These are phyloP conservation scores for Amanita subjunquillea DNA, from an alignment of 768 basidiomycete species.

Conservation along the genomic window DNA sequence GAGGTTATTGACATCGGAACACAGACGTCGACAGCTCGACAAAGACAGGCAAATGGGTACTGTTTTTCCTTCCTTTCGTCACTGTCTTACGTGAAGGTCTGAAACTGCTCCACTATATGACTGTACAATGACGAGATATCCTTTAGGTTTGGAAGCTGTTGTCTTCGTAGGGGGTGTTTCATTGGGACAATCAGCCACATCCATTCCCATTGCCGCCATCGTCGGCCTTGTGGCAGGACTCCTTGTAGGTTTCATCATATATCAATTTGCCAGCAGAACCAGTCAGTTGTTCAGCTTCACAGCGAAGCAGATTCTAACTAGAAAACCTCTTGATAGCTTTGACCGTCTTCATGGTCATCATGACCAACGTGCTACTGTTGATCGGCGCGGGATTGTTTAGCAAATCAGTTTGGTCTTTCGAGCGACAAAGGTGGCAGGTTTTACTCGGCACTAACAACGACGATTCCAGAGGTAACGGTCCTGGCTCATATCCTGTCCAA, in stretches of 20 bases:
- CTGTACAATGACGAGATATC: neutral
- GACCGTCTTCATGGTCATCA: slow-evolving; percentile 79
- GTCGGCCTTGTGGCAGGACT: slow-evolving; percentile 75
- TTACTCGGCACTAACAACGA: slow-evolving; percentile 70
- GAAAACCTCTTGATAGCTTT: slow-evolving; percentile 35
- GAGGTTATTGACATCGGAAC: neutral
- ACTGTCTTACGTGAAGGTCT: slow-evolving; percentile 88
- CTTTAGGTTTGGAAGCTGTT: slow-evolving; percentile 72
- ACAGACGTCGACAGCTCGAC: slow-evolving; percentile 37
- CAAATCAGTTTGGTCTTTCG: slow-evolving; percentile 62
- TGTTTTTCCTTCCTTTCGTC: slow-evolving; percentile 84
- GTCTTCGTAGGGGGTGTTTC: slow-evolving; percentile 93
- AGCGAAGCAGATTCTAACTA: neutral
- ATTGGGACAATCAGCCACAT: slow-evolving; percentile 66
- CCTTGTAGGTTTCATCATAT: slow-evolving; percentile 65
- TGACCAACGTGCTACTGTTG: slow-evolving; percentile 87
- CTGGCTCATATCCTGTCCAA: slow-evolving; percentile 73
- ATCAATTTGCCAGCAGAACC: slow-evolving; percentile 66
- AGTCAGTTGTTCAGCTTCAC: slow-evolving; percentile 28
- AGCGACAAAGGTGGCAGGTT: slow-evolving; percentile 54
- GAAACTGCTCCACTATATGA: neutral
- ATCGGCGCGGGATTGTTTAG: slow-evolving; percentile 93
- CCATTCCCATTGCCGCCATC: slow-evolving; percentile 88
- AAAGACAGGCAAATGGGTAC: slow-evolving; percentile 66
- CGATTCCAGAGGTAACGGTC: slow-evolving; percentile 60